These are phyloP conservation scores for Xylaria sp. DNA, from an alignment of 2,329 filamentous ascomycete genomes.

Conservation along the genomic window DNA sequence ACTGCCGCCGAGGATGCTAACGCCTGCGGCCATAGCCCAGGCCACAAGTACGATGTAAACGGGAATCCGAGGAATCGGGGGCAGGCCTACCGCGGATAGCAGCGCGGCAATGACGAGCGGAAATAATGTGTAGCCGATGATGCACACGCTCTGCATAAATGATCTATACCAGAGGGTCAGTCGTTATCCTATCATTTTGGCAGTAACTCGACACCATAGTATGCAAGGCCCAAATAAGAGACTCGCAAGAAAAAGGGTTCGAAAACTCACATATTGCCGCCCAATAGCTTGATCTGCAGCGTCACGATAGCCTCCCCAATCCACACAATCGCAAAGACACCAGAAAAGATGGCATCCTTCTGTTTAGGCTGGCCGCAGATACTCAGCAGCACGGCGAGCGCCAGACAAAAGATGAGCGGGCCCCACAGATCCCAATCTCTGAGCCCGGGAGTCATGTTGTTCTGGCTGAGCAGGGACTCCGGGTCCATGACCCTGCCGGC, in stretches of 20 bases:
- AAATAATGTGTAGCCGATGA: constrained; percentile 98
- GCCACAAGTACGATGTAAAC: constrained; percentile 86
- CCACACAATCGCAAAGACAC: constrained; percentile 97
- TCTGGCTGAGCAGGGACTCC: constrained; percentile 64
- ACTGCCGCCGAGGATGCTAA: constrained; percentile 94
- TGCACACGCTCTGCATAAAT: constrained; percentile 96
- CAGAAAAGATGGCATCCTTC: constrained; percentile 88
- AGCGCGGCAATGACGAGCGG: constrained; percentile 92
- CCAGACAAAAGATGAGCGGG: constrained; percentile 89
- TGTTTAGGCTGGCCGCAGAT: constrained; percentile 80
- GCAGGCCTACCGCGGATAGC: constrained; percentile 81
- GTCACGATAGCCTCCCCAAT: constrained; percentile 95
- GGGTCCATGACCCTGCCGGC: constrained; percentile 68
- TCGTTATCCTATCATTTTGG: too few relatives aligned
- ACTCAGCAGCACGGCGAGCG: constrained; percentile 86
- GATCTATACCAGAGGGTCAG: constrained; percentile 73
- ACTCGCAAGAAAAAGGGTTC: neutral
- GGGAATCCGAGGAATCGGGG: constrained; percentile 82
- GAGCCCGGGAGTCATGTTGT: constrained; percentile 85
- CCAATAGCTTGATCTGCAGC: constrained; percentile 94
- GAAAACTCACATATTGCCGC: constrained; percentile 87
- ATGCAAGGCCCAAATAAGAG: neutral
- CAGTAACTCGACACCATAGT: neutral
- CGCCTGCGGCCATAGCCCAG: constrained; percentile 93
- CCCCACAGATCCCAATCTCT: constrained; percentile 99